phyloP scores from a whole-genome alignment of 2,329 filamentous ascomycete genomes.

The Ramularia endophylla region DNA sequence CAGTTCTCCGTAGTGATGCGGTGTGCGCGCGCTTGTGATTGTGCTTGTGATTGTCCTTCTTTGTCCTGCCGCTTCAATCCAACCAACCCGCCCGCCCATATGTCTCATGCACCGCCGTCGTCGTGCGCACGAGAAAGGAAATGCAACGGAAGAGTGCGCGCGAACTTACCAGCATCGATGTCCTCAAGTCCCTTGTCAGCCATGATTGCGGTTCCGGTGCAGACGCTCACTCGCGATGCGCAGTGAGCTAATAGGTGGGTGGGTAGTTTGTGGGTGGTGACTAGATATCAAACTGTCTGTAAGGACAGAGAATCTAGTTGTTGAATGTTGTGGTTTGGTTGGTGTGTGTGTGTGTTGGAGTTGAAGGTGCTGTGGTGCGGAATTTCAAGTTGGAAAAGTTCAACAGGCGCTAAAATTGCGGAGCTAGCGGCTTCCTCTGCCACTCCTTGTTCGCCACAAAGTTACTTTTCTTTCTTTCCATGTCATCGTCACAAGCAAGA shows the following conservation, averaged over 20 bases:
- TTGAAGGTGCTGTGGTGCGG: slow-evolving; percentile 22
- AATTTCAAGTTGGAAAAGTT: slow-evolving; percentile 7
- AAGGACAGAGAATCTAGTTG: slow-evolving; percentile 30
- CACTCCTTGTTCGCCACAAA: too few relatives aligned
- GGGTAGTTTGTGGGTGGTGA: slow-evolving; percentile 31
- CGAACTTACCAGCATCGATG: slow-evolving; percentile 80
- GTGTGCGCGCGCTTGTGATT: slow-evolving; percentile 3
- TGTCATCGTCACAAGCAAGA: background rate
- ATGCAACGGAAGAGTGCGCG: too few relatives aligned
- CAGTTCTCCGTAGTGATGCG: slow-evolving; percentile 8
- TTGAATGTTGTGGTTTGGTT: slow-evolving; percentile 18
- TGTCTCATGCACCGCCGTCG: too few relatives aligned
- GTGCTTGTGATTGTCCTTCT: background rate
- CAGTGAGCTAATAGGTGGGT: slow-evolving; percentile 56
- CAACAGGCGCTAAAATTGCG: too few relatives aligned
- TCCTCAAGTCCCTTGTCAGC: slow-evolving; percentile 99
- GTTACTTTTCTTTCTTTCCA: too few relatives aligned
- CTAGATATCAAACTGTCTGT: slow-evolving; percentile 45
- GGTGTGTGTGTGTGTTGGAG: slow-evolving; percentile 21
- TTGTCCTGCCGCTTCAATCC: too few relatives aligned
- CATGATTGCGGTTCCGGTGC: slow-evolving; percentile 72
- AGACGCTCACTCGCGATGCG: slow-evolving; percentile 62
- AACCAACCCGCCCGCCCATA: too few relatives aligned
- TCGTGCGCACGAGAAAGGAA: too few relatives aligned
- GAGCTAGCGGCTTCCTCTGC: too few relatives aligned